Percentiles rank a stretch among this genome's conserved stretches.
phyloP scores from a whole-genome alignment of 352 stramenopile genomes.

The Phytophthora quininea region DNA sequence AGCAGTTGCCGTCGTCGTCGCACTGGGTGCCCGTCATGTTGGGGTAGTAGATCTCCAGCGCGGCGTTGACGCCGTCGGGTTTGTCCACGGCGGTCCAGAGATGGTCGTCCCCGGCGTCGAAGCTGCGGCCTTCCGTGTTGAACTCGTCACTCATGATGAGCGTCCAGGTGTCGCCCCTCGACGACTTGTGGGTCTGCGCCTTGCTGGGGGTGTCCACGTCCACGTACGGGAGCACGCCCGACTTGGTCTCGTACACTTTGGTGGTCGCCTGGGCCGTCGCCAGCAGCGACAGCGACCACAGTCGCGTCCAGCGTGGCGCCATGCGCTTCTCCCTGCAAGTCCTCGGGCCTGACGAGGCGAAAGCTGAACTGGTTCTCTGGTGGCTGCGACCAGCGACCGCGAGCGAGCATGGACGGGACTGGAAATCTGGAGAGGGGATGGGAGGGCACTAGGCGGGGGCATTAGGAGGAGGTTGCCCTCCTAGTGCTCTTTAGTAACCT shows the following conservation, averaged over 20 bases:
- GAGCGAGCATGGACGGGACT: not conserved
- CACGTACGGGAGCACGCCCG: conserved; percentile 54
- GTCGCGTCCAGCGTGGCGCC: conserved; percentile 13
- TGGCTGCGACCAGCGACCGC: conserved; percentile 5
- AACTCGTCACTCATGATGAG: conserved; percentile 76
- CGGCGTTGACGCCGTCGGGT: conserved; percentile 62
- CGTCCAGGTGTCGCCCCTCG: conserved; percentile 54
- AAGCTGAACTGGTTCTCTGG: conserved; percentile 19
- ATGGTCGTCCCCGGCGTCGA: conserved; percentile 90
- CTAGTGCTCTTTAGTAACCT: too few species aligned
- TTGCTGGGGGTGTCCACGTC: conserved; percentile 47
- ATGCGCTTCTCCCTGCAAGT: not conserved
- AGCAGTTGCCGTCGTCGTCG: conserved; percentile 40
- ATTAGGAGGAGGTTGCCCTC: too few species aligned
- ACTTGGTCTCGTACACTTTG: conserved; percentile 50
- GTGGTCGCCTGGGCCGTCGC: conserved; percentile 5
- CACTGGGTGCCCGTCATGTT: conserved; percentile 57
- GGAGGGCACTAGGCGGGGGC: too few species aligned
- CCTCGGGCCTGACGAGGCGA: not conserved
- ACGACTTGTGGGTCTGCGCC: conserved; percentile 37
- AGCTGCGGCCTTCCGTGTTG: conserved; percentile 64
- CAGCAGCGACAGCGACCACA: conserved; percentile 3
- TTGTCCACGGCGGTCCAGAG: conserved; percentile 89
- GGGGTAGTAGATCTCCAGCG: conserved; percentile 53
- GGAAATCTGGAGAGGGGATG: not conserved